Conservation (phyloP, 208 protist species). For the Trypanosoma boissoni region DNA sequence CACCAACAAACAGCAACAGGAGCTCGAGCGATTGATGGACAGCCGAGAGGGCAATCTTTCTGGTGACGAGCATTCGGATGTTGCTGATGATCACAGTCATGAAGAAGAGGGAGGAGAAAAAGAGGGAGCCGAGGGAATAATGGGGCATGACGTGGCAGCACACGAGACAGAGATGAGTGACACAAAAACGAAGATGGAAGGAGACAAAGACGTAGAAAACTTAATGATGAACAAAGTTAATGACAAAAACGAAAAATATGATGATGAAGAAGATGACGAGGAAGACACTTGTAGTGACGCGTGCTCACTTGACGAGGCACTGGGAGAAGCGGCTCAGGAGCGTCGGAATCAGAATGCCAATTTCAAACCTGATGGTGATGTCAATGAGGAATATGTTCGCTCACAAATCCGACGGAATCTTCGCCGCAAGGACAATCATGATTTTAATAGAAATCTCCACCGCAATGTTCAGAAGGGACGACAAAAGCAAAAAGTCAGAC, state of each 20-base stretch:
- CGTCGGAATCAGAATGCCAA: slow-evolving; percentile 55
- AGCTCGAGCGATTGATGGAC: slow-evolving; percentile 72
- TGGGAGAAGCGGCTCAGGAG: slow-evolving; percentile 37
- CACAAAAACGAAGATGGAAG: slow-evolving; percentile 2
- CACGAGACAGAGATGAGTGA: not conserved
- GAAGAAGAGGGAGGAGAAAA: slow-evolving; percentile 25
- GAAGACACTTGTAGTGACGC: slow-evolving; percentile 28
- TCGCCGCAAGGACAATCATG: slow-evolving; percentile 53
- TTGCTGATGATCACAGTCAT: slow-evolving; percentile 13
- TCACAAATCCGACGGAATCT: slow-evolving; percentile 58
- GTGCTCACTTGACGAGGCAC: slow-evolving; percentile 40
- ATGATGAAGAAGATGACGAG: slow-evolving; percentile 19
- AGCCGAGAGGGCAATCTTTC: slow-evolving; percentile 24
- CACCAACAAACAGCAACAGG: slow-evolving; percentile 59
- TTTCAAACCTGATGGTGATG: slow-evolving; percentile 44
- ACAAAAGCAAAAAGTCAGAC: slow-evolving; percentile 74
- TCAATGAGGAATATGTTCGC: slow-evolving; percentile 74
- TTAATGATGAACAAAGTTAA: not conserved
- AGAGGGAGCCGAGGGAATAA: slow-evolving; percentile 1
- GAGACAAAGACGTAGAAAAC: slow-evolving; percentile 12
- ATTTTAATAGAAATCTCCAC: slow-evolving; percentile 77
- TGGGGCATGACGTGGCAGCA: not conserved
- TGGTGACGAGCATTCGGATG: slow-evolving; percentile 7
- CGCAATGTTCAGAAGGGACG: slow-evolving; percentile 85
- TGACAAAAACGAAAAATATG: slow-evolving; percentile 14